A percentile compares a stretch with the other conserved stretches of the same genome.
These are phyloP conservation scores for Fragilaria radians DNA, from an alignment of 108 stramenopile genomes.

Conservation along the genomic window DNA sequence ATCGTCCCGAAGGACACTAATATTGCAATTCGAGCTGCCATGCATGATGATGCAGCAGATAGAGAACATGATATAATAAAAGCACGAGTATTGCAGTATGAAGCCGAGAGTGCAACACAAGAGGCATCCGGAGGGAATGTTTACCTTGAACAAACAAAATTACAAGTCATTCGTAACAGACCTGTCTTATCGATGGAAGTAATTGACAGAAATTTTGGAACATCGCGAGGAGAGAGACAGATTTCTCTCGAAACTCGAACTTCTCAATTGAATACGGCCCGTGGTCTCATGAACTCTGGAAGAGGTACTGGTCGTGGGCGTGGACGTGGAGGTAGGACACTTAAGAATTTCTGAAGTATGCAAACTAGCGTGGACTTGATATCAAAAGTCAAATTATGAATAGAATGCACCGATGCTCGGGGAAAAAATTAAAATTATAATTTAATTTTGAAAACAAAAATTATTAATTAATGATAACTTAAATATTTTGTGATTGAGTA, in stretches of 20 bases:
- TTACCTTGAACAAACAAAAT: slow-evolving; percentile 76
- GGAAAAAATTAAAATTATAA: too few relatives aligned
- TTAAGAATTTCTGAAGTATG: too few relatives aligned
- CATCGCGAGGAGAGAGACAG: slow-evolving; percentile 32
- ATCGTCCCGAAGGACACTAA: slow-evolving; percentile 78
- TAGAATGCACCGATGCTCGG: too few relatives aligned
- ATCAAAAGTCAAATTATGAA: too few relatives aligned
- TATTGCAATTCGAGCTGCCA: slow-evolving; percentile 65
- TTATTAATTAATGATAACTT: too few relatives aligned
- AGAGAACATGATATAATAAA: slow-evolving; percentile 83
- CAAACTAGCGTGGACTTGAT: too few relatives aligned
- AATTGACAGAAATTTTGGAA: slow-evolving; percentile 80
- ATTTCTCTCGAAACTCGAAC: slow-evolving; percentile 1
- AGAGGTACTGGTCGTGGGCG: too few relatives aligned
- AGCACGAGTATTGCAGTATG: slow-evolving; percentile 75
- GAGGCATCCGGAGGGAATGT: slow-evolving; percentile 61
- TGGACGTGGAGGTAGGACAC: too few relatives aligned
- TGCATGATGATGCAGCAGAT: slow-evolving; percentile 79
- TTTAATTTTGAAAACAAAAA: too few relatives aligned
- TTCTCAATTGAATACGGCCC: too few relatives aligned
- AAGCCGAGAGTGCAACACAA: slow-evolving; percentile 73
- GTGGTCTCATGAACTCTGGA: too few relatives aligned
- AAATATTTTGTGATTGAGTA: too few relatives aligned
- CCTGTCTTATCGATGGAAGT: slow-evolving; percentile 74
- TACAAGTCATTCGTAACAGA: slow-evolving; percentile 77